Percentiles rank a stretch among this genome's conserved stretches.
Evolutionary conservation across 495 filamentous ascomycete genomes (phyloP).

Genomic region (Penicillium silybi): DNA sequence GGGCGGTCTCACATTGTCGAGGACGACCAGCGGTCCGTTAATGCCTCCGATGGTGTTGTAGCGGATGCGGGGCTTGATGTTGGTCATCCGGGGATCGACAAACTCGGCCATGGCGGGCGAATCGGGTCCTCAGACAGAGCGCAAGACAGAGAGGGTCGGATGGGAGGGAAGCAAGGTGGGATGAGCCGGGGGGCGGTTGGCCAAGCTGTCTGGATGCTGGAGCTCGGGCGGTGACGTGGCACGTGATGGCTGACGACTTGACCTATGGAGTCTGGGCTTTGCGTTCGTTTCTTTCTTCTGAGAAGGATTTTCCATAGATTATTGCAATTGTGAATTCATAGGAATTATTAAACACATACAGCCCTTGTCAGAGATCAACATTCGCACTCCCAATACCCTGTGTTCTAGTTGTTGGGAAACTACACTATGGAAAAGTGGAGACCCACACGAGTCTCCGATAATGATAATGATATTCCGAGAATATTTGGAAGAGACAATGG

Average conservation of each 20-base stretch:
- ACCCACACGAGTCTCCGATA: not conserved
- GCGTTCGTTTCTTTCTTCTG: not conserved
- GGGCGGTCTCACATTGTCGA: conserved; percentile 71
- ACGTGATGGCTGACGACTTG: conserved; percentile 18
- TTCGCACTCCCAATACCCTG: not conserved
- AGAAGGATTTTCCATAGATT: not conserved
- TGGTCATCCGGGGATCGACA: conserved; percentile 75
- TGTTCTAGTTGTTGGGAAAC: not conserved
- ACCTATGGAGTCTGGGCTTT: not conserved
- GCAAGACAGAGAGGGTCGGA: conserved; percentile 9
- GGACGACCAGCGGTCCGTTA: conserved; percentile 94
- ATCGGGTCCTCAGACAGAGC: conserved; percentile 18
- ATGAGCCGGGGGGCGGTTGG: conserved; percentile 24
- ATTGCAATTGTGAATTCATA: not conserved
- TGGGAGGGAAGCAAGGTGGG: conserved; percentile 15
- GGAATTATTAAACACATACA: not conserved
- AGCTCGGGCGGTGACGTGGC: conserved; percentile 28
- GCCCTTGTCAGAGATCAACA: not conserved
- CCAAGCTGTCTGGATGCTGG: conserved; percentile 25
- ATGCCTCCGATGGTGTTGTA: conserved; percentile 99
- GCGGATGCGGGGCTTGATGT: conserved; percentile 76
- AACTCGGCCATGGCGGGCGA: conserved; percentile 54
- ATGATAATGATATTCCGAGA: not conserved
- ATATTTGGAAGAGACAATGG: not conserved
- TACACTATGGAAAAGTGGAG: not conserved